Evolutionary conservation across 768 basidiomycete genomes (phyloP), one percentile per base, ranked within the genome.

Genomic region (Boletus reticuloceps): DNA sequence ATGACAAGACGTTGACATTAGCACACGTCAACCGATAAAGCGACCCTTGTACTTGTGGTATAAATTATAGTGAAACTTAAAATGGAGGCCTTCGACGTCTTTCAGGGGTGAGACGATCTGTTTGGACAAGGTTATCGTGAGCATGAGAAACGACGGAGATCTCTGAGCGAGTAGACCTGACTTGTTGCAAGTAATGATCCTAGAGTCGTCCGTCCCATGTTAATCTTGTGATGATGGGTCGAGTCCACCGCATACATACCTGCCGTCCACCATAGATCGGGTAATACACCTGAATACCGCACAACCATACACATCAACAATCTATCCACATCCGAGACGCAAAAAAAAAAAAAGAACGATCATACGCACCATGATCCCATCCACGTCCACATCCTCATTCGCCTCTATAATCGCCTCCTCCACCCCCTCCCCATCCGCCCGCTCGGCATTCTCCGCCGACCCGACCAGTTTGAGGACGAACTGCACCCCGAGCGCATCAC

Each of bases 171-270:
- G 38, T 8, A 37, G 41, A 31, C 14, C 73, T 57, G 61, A 86
- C 89, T 77, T 98, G 96, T 72, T 99, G 97, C 52, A 99, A 77
- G 71, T 99, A 99, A 67, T 96, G 93, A 68, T 98, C 97, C 87
- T 98, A 10, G 0, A 14, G 19, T 10, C 66, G 27, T 19, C 51
- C 44, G 2, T 36, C 17, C 38, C 16, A 58, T 50, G 34, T 43
- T 20, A 6, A 19, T 42, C 4, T 12, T 34, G 6, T 6, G 20
- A 16, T 19, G 3, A 40, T 14, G 31, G 20, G 22, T 7, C 17
- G 10, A 36, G 16, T 16, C 25, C 55, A 54, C 85, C 13, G 36
- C 6, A 17, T n/a, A 22, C 40, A 22, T 9, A 91, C 91, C 84
- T 93, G 92, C 57, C 85, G 85, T 36, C 78, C 83, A 22, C 96